phyloP scores from a whole-genome alignment of 208 protist genomes.

The Porcisia deanei region DNA sequence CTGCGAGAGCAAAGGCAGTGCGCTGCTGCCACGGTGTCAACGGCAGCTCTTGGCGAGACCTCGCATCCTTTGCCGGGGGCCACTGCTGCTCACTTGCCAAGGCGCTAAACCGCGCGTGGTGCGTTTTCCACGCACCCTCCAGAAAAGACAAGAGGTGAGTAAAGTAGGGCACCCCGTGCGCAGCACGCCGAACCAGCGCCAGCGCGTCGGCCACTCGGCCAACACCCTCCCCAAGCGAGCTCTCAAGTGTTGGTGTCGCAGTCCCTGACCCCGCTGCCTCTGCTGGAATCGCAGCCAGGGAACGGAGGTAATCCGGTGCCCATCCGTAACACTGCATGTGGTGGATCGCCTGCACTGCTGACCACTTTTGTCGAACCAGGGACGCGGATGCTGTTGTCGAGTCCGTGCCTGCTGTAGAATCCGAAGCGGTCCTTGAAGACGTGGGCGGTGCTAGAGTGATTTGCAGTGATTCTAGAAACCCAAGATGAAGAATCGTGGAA shows the following conservation, averaged over 20 bases:
- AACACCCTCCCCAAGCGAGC: background rate
- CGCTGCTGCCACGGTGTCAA: background rate
- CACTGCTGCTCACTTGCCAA: background rate
- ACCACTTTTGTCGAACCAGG: conserved; percentile 4
- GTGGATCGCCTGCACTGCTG: conserved; percentile 7
- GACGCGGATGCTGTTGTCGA: background rate
- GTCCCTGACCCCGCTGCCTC: background rate
- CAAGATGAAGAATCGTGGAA: conserved; percentile 16
- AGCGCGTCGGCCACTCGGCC: background rate
- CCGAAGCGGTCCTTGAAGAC: background rate
- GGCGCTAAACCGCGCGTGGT: background rate
- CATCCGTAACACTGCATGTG: conserved; percentile 14
- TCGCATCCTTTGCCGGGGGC: background rate
- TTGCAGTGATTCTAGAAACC: conserved; percentile 6
- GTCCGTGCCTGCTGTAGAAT: background rate
- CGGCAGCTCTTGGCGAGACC: background rate
- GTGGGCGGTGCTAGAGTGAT: background rate
- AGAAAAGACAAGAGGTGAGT: background rate
- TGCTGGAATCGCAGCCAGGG: background rate
- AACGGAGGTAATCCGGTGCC: conserved; percentile 15
- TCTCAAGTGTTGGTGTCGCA: background rate
- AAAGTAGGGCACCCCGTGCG: background rate
- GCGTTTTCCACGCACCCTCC: background rate
- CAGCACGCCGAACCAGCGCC: conserved; percentile 6
- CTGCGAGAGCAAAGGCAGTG: background rate